Evolutionary conservation across 2,329 filamentous ascomycete species (phyloP), one percentile per base, ranked within the genome.

Genomic region (Periconia sp.): DNA sequence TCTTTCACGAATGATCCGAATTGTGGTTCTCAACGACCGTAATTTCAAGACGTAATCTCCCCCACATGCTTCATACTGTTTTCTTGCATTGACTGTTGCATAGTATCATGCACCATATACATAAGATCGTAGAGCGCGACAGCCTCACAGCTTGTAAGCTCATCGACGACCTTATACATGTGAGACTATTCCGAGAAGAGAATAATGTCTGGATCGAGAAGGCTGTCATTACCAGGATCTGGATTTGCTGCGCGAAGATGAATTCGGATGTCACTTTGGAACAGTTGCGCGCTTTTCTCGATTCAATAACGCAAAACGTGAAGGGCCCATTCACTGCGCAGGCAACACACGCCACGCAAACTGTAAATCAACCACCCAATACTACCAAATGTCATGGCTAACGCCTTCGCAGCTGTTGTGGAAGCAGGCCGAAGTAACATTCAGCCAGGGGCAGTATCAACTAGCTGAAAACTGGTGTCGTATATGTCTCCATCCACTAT

Each of bases 391-490:
- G 27, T 3, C 19, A 31, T 31, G 50, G 8, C 50, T 44, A 47
- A 37, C 41, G 23, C 19, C 45, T 48, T 55, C 58, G 50, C 50
- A 93, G 89, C 72, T 96, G 3, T 75, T 96, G 3, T 97, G 92
- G 91, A 94, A 91, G 72, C 83, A 81, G 23, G 78, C 90, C n/a
- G 88, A 92, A 49, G 73, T 78, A 1, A 77, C 78, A 14, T 85
- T 83, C 56, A 74, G 74, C 1, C 78, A 82, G 31, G 76, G 79
- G 1, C 74, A 84, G 15, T 82, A 82, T 50, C 75, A 79, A 2
- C 59, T 77, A 14, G 82, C 88, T 1, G 82, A 88, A 57, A 73
- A 77, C 47, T 97, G 91, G 91, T 95, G 90, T 62, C 79, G 73
- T 8, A 68, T 91, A 17, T 86, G 89, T 0, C 77, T 89, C 13